phyloP scores from a whole-genome alignment of 495 filamentous ascomycete species.

The Physcia stellaris region DNA sequence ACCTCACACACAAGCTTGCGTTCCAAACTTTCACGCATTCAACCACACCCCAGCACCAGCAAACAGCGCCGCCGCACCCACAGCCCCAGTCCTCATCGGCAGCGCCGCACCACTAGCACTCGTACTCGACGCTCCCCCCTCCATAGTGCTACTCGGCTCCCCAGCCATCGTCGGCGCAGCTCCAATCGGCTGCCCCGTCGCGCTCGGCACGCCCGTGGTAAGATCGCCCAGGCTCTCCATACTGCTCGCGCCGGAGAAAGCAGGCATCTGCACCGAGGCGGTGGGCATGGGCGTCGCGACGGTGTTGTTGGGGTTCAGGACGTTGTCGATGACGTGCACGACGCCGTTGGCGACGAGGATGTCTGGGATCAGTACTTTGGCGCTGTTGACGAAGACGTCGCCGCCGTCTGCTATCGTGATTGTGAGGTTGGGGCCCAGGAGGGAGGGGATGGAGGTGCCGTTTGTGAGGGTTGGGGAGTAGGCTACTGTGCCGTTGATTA shows the following conservation, averaged over 20 bases:
- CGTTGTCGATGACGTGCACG: constrained; percentile 48
- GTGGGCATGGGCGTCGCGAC: constrained; percentile 30
- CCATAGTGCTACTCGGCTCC: neutral
- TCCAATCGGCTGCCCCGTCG: constrained; percentile 7
- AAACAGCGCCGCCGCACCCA: constrained; percentile 26
- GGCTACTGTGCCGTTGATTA: constrained; percentile 34
- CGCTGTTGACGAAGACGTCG: constrained; percentile 36
- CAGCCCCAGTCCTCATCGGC: constrained; percentile 24
- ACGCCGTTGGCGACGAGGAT: constrained; percentile 53
- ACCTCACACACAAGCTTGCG: too few species aligned
- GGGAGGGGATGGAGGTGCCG: constrained; percentile 29
- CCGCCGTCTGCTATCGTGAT: constrained; percentile 36
- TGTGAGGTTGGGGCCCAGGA: constrained; percentile 34
- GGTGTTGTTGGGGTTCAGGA: constrained; percentile 45
- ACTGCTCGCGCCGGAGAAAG: constrained; percentile 35
- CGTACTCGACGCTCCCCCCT: neutral
- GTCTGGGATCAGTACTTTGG: constrained; percentile 41
- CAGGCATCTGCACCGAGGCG: constrained; percentile 29
- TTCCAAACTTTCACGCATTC: too few species aligned
- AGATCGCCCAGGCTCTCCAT: constrained; percentile 14
- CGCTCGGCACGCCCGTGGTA: constrained; percentile 20
- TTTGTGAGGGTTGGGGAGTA: constrained; percentile 35
- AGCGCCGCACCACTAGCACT: constrained; percentile 14
- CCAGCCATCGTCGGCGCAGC: neutral
- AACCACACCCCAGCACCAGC: constrained; percentile 20